Evolutionary conservation across 148 eudicot species (phyloP), one percentile per base, ranked within the genome.

Genomic region (Rhododendron kiyosumense): DNA sequence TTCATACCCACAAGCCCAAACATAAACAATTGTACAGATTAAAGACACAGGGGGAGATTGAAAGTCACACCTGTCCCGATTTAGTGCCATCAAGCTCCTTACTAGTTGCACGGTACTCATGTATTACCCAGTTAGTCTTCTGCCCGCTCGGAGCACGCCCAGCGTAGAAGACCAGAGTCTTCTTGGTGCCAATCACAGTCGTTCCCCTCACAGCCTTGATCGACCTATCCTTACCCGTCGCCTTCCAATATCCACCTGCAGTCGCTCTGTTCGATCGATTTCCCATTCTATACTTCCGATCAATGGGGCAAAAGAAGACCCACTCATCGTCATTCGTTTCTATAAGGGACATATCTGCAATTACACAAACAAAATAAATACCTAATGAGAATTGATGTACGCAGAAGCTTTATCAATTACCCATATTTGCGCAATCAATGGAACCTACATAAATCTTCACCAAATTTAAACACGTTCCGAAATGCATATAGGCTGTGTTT

Each of bases 101-200:
- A 61, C 92, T 87, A 32, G 93, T 94, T 36, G 99, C 81, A 34
- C 91, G 92, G 79, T 96, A 96, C 92, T 96, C 99, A 49, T 96
- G 99, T 71, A 96, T 94, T 69, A 93, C 94, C 99, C 99, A 96
- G 69, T 90, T 20, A 38, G 93, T 93, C 63, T 96, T 90, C 84
- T 88, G 82, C 45, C 99, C 99, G 52, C 85, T 89, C 0, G 99
- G 99, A 81, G 99, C 99, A 82, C 99, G 94, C 12, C 99, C 99
- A 3, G 83, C 90, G 82, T 96, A 91, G 87, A 94, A 95, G 12
- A 94, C 99, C 84, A 96, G 91, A 18, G 98, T 94, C 90, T 96
- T 96, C 89, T 95, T 96, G 91, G 86, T 92, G 38, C 98, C 99
- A 87, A 96, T 95, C 74, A 84, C 75, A 4, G 90, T 90, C 84